Base-by-base conservation (phyloP, 768 basidiomycete genomes). In the Leccinum fibrillosum region DNA sequence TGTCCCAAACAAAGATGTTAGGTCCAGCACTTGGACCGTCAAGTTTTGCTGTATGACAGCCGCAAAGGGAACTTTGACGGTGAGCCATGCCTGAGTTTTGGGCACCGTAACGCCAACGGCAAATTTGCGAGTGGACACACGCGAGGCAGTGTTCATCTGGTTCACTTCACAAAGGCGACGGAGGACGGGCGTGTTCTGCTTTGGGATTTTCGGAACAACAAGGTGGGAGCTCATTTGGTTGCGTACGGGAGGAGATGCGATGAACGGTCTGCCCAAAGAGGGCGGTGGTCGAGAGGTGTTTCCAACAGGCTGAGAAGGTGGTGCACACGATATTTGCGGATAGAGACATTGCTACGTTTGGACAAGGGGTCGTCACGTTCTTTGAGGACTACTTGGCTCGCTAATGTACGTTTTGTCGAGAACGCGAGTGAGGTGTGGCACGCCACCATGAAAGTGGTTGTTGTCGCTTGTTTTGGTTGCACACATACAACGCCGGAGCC, bases 141-240 rank as follows among this genome's bases (percentile, higher is more conserved):
- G 42, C 73, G 76, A 54, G 81, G 82, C 60, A 78, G 72, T 64
- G 74, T 67, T 50, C 66, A 66, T 63, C 70, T 69, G 56, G 73
- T 70, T 53, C 72, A 78, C 57, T 83, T 81, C 67, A 77, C 74
- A 37, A 78, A 76, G 56, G 78, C 79, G 17, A 80, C 73, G 64
- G 69, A 71, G 34, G 81, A 83, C 61, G 77, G 78, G 17, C 62
- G 60, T 28, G 73, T 82, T 28, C 64, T 75, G 12, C 62, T 81
- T 28, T 82, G 81, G 80, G 83, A 84, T 64, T 79, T 75, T 68
- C 75, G 82, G 30, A 79, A 80, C 52, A 61, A 58, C 13, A 77
- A 77, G 75, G 82, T 79, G 73, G 54, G 72, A 58, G 51, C 58
- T 52, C 49, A 56, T 48, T 59, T 52, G 55, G 58, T 54, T 60